Base-by-base conservation (phyloP, 179 eudicot genomes). In the Spergularia azorica region DNA sequence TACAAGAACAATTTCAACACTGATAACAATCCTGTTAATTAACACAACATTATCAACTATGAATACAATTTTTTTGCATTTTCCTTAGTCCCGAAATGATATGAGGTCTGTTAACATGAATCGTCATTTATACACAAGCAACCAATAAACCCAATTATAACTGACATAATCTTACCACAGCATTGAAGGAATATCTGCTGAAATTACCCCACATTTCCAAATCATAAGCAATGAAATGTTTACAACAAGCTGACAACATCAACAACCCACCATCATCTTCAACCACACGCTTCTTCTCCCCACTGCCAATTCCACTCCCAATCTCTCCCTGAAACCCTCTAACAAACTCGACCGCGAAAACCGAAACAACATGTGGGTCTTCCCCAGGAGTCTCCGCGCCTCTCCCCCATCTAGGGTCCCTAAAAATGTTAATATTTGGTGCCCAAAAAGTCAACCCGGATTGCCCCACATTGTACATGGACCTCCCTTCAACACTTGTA, bases 371-470 rank as follows among this genome's bases (percentile, higher is more conserved):
- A 83, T 84, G 21, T 2, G 98, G 98, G 60, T 95, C 98, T 81
- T 95, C 98, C 70, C 98, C 98, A 3, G 97, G 98, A 21, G 97
- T 90, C 87, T 94, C 98, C 78, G 85, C 94, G 3, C 98, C 98
- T 59, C 98, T 89, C 11, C 98, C 98, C 98, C 98, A 95, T 74
- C 98, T 90, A 13, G 98, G 98, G 74, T 95, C 98, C 88, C 98
- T 90, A 79, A 93, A 93, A 15, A 95, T 78, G 48, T 95, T 95
- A 58, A 95, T 75, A 84, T 88, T 91, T 3, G 97, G 98, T 3
- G 98, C 96, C 97, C 97, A 95, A 71, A 83, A 95, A 1, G 98
- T 93, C 87, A 95, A 77, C 68, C 98, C 98, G 26, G 98, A 86
- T 80, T 95, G 97, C 1, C 95, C 95, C 63, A 56, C 62, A 76